Evolutionary conservation across 129 eudicot species (phyloP).

Genomic region (Dittrichia graveolens): DNA sequence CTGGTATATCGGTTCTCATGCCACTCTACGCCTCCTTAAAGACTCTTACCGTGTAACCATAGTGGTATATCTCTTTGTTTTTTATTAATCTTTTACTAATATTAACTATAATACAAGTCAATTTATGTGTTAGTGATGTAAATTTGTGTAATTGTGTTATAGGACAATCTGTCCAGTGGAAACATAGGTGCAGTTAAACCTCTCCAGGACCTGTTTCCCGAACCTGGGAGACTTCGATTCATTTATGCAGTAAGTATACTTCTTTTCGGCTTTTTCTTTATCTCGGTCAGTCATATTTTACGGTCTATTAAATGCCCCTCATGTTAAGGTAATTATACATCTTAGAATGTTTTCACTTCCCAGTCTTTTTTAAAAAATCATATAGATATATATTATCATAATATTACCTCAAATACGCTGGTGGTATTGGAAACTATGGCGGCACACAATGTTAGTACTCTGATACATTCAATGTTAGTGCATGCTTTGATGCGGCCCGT

Average conservation of each 20-base stretch:
- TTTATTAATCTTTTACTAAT: not conserved
- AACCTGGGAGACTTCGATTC: constrained; percentile 83
- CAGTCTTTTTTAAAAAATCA: not conserved
- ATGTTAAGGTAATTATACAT: no score
- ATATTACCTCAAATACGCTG: constrained; percentile 83
- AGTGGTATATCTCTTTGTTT: constrained; percentile 48
- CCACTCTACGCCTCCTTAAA: constrained; percentile 73
- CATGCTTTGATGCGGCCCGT: constrained; percentile 92
- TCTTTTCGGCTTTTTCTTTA: not conserved
- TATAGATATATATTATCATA: constrained; percentile 86
- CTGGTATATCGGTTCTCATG: constrained; percentile 96
- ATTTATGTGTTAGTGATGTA: not conserved
- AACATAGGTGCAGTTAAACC: constrained; percentile 75
- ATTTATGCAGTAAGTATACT: constrained; percentile 65
- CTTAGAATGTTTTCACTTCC: not conserved
- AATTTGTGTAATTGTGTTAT: constrained; percentile 12
- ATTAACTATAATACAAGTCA: not conserved
- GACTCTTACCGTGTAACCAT: constrained; percentile 79
- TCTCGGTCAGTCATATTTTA: not conserved
- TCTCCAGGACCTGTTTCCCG: constrained; percentile 68
- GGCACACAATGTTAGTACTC: constrained; percentile 57
- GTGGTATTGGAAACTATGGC: constrained; percentile 81
- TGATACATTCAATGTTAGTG: constrained; percentile 84
- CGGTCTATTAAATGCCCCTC: no score
- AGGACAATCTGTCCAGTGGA: constrained; percentile 94